Evolutionary conservation across 192 early-diverging fungal genomes (phyloP).

Genomic region (Funneliformis mosseae): DNA sequence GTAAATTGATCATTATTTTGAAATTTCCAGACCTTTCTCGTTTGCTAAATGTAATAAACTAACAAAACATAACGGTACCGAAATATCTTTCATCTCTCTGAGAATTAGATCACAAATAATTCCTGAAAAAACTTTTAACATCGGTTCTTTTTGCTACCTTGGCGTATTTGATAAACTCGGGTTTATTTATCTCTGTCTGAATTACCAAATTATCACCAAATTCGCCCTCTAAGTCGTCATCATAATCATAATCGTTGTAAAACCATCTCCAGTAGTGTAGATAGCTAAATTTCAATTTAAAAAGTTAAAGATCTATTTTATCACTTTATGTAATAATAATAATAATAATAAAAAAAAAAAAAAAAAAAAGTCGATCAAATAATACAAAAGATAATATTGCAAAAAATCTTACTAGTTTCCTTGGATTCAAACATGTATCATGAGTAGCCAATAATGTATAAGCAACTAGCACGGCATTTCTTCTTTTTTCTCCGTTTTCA

Average conservation of each 20-base stretch:
- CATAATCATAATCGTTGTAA: conserved; percentile 32
- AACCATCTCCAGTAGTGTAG: neutral
- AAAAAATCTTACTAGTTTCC: too few species aligned
- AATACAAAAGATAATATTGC: too few species aligned
- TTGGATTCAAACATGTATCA: too few species aligned
- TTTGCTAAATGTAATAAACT: conserved; percentile 96
- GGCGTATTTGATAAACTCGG: conserved; percentile 77
- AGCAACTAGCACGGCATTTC: too few species aligned
- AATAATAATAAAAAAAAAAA: too few species aligned
- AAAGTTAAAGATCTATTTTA: neutral
- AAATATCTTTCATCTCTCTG: conserved; percentile 85
- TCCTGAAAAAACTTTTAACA: conserved; percentile 84
- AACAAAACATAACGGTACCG: conserved; percentile 97
- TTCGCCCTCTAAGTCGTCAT: conserved; percentile 44
- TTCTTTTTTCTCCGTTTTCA: too few species aligned
- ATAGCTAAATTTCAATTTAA: neutral
- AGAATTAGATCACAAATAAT: conserved; percentile 75
- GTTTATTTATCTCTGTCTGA: conserved; percentile 67
- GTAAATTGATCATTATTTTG: conserved; percentile 35
- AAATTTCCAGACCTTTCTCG: conserved; percentile 80
- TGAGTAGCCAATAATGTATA: too few species aligned
- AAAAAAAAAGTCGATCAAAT: too few species aligned
- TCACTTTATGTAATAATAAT: neutral
- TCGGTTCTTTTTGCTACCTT: conserved; percentile 91
- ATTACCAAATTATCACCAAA: conserved; percentile 53